Evolutionary conservation across 305 asterid genomes (phyloP).

Genomic region (Fraxinus velutina): DNA sequence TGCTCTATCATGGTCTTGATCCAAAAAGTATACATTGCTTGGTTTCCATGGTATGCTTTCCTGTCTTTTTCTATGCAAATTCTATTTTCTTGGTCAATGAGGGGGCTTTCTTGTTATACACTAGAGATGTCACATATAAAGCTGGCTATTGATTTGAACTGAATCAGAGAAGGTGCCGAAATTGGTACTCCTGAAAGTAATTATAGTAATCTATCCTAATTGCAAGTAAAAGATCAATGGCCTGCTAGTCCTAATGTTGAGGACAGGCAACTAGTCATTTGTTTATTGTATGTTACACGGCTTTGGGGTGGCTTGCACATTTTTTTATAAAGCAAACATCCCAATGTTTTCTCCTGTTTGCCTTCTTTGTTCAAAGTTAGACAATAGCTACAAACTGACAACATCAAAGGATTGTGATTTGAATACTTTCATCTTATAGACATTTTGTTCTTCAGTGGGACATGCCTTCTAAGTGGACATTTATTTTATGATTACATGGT

Average conservation of each 20-base stretch:
- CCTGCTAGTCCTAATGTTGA: background rate
- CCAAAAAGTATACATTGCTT: conserved; percentile 57
- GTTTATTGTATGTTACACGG: background rate
- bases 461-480: background rate
- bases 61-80: background rate
- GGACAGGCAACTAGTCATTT: background rate
- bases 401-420: background rate
- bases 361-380: background rate
- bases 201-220: background rate
- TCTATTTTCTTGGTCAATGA: background rate
- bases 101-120: background rate
- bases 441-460: background rate
- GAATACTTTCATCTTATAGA: background rate
- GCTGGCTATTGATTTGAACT: background rate
- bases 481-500: background rate
- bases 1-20: conserved; percentile 85
- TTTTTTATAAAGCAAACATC: background rate
- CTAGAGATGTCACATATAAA: background rate
- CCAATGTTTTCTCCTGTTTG: background rate
- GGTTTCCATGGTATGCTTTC: conserved; percentile 82
- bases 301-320: background rate
- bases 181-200: background rate
- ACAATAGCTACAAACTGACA: background rate
- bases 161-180: background rate
- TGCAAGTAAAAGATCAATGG: background rate